A percentile compares a stretch with the other conserved stretches of the same genome.
Evolutionary conservation across 2,329 filamentous ascomycete species (phyloP).

Genomic region (Piedraia hortae): DNA sequence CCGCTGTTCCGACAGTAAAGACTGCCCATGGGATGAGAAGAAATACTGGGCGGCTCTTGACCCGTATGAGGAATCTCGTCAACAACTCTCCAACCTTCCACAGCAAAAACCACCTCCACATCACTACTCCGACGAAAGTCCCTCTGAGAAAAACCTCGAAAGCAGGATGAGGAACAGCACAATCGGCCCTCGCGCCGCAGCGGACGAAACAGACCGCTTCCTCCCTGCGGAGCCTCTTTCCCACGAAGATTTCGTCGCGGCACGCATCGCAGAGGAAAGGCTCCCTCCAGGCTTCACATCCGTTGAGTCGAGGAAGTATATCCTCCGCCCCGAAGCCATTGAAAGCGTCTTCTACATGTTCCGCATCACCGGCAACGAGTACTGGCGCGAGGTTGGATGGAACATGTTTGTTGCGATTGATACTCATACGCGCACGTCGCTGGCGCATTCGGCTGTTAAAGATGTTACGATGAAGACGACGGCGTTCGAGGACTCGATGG

Average conservation of each 20-base stretch:
- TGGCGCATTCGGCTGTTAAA: slow-evolving; percentile 41
- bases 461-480: slow-evolving; percentile 27
- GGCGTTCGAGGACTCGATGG: slow-evolving; percentile 35
- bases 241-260: slow-evolving; percentile 10
- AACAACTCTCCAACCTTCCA: no score
- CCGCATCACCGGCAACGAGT: slow-evolving; percentile 53
- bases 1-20: slow-evolving; percentile 1
- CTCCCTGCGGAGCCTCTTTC: no score
- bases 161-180: not conserved
- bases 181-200: not conserved
- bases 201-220: no score
- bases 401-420: slow-evolving; percentile 53
- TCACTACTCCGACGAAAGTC: no score
- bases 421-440: slow-evolving; percentile 33
- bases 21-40: slow-evolving; percentile 18
- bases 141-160: no score
- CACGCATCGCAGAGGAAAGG: slow-evolving; percentile 14
- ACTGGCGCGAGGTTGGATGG: slow-evolving; percentile 64
- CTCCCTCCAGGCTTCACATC: slow-evolving; percentile 16
- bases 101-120: no score
- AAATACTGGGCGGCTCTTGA: slow-evolving; percentile 18
- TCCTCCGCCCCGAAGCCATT: slow-evolving; percentile 44
- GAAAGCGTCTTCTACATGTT: slow-evolving; percentile 79
- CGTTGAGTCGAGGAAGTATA: slow-evolving; percentile 14
- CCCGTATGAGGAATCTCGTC: no score